phyloP scores from a whole-genome alignment of 164 flowering plant species.

The Saururus chinensis region DNA sequence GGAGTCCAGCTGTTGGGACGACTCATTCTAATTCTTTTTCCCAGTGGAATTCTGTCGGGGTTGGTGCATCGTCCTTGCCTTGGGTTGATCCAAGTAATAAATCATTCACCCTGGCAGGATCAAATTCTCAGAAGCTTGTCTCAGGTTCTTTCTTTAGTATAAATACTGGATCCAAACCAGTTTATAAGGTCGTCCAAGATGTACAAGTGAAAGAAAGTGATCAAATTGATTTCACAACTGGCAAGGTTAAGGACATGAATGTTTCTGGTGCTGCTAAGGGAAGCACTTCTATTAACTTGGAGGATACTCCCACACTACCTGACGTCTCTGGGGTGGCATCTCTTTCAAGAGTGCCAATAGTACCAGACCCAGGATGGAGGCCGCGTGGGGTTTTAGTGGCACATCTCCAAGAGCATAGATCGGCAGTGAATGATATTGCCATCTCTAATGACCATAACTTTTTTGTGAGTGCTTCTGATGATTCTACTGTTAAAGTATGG shows the following conservation, averaged over 20 bases:
- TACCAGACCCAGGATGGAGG: conserved; percentile 92
- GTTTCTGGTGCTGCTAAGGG: conserved; percentile 43
- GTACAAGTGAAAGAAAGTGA: conserved; percentile 65
- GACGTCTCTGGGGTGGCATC: conserved; percentile 44
- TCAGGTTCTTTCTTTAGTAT: conserved; percentile 66
- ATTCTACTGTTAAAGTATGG: conserved; percentile 97
- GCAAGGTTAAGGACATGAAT: conserved; percentile 55
- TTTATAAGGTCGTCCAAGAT: conserved; percentile 77
- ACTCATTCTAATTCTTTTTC: conserved; percentile 55
- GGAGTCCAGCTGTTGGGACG: conserved; percentile 31
- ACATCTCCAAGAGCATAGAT: conserved; percentile 95
- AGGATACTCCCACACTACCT: conserved; percentile 36
- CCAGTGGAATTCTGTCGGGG: conserved; percentile 43
- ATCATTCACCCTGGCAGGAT: conserved; percentile 63
- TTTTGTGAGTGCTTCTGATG: conserved; percentile 95
- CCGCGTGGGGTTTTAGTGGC: conserved; percentile 98
- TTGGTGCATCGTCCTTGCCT: conserved; percentile 58
- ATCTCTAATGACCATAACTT: conserved; percentile 80
- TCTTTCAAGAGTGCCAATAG: conserved; percentile 42
- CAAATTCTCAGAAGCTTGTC: conserved; percentile 70
- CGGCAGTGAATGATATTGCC: conserved; percentile 91
- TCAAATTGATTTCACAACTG: conserved; percentile 31
- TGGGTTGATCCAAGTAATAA: conserved; percentile 68
- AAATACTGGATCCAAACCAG: conserved; percentile 52
- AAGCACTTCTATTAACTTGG: conserved; percentile 25